Percentiles rank a stretch among this genome's conserved stretches.
Evolutionary conservation across 139 green algal species (phyloP).

Genomic region (Mesotaenium endlicherianum): DNA sequence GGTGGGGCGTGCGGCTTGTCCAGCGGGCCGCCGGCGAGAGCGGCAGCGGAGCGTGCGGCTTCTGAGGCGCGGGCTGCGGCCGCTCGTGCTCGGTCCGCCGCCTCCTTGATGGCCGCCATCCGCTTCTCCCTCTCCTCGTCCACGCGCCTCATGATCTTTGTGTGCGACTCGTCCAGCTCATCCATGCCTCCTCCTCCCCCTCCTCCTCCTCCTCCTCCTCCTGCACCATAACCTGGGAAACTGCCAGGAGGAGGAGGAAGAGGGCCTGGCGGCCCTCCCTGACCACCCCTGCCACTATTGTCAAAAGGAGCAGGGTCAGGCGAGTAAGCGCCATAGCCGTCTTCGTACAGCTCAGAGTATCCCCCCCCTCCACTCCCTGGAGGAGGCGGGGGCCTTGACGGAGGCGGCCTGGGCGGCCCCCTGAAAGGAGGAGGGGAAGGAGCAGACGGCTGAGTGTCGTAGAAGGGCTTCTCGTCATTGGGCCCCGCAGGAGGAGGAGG

Average conservation of each 20-base stretch:
- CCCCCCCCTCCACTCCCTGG: background rate
- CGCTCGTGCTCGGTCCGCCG: background rate
- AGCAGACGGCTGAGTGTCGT: background rate
- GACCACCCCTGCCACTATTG: background rate
- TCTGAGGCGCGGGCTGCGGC: slow-evolving; percentile 8
- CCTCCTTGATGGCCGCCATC: slow-evolving; percentile 24
- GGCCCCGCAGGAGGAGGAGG: background rate
- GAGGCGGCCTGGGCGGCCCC: background rate
- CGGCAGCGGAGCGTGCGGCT: slow-evolving; percentile 1
- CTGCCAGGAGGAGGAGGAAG: background rate
- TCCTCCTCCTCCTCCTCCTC: background rate
- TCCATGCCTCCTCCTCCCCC: background rate
- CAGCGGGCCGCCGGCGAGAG: too few relatives aligned
- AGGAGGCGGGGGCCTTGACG: background rate
- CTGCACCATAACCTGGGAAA: background rate
- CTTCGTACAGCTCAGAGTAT: too few relatives aligned
- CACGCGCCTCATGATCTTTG: background rate
- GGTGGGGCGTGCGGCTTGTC: too few relatives aligned
- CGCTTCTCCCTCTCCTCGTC: slow-evolving; percentile 17
- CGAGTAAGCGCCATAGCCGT: background rate
- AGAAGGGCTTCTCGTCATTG: background rate
- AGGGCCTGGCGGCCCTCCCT: background rate
- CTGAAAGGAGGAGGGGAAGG: background rate
- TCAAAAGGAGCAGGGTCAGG: background rate
- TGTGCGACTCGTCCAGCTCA: too few relatives aligned